phyloP scores from a whole-genome alignment of 1,284 basidiomycete genomes.

The Polyporus tsugae region DNA sequence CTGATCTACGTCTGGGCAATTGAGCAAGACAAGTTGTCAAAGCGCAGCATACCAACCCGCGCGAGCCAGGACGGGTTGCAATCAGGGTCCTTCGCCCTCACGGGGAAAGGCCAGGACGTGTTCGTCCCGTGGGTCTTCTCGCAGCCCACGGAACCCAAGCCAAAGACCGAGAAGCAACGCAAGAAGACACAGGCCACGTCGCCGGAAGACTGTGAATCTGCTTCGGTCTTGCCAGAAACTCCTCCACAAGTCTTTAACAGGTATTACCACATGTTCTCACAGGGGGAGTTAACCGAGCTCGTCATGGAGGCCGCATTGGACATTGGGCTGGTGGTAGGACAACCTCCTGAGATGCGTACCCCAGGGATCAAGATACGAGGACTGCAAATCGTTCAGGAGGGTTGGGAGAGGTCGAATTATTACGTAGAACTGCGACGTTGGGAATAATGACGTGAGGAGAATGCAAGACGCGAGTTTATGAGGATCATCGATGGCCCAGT shows the following conservation, averaged over 20 bases:
- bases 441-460: slow-evolving; percentile 43
- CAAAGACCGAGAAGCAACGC: slow-evolving; percentile 31
- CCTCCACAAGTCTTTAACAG: slow-evolving; percentile 70
- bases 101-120: slow-evolving; percentile 60
- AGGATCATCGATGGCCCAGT: slow-evolving; percentile 16
- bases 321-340: slow-evolving; percentile 63
- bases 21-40: slow-evolving; percentile 89
- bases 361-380: slow-evolving; percentile 45
- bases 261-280: slow-evolving; percentile 94
- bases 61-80: neutral
- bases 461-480: neutral
- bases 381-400: slow-evolving; percentile 73
- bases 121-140: slow-evolving; percentile 77
- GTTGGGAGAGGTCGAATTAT: slow-evolving; percentile 90
- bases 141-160: slow-evolving; percentile 33
- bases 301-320: slow-evolving; percentile 67
- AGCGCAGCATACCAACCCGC: slow-evolving; percentile 63
- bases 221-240: slow-evolving; percentile 16
- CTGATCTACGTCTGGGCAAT: slow-evolving; percentile 99
- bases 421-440: slow-evolving; percentile 77
- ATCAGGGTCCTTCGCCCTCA: neutral
- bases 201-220: slow-evolving; percentile 6
- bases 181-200: slow-evolving; percentile 30
- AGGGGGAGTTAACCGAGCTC: slow-evolving; percentile 76
- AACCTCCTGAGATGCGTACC: slow-evolving; percentile 19